A percentile compares a stretch with the other conserved stretches of the same genome.
Conservation (phyloP, 2,329 filamentous ascomycete species). For the Emergomyces pasteurianus region DNA sequence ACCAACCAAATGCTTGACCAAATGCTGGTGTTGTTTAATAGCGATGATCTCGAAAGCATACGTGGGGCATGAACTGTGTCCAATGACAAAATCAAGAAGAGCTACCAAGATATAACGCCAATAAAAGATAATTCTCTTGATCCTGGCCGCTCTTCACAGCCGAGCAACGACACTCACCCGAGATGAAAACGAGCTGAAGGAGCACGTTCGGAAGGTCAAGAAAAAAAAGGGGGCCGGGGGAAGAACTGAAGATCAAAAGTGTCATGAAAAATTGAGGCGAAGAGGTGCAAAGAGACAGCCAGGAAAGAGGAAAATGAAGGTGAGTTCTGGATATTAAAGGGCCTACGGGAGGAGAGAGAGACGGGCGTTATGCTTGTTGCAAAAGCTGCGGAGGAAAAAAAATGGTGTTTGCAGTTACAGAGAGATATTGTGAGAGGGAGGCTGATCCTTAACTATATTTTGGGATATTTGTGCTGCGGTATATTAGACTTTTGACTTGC, state of each 20-base stretch:
- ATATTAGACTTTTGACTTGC: background rate
- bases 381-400: constrained; percentile 47
- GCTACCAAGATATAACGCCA: constrained; percentile 9
- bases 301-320: constrained; percentile 29
- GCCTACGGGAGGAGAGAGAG: constrained; percentile 40
- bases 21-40: no score
- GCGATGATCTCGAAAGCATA: no score
- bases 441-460: background rate
- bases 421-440: background rate
- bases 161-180: constrained; percentile 19
- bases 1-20: no score
- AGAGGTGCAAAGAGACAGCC: constrained; percentile 25
- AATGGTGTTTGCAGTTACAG: constrained; percentile 22
- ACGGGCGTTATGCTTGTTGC: constrained; percentile 40
- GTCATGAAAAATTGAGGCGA: constrained; percentile 27
- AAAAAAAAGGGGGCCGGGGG: no score
- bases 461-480: background rate
- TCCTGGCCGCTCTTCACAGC: constrained; percentile 14
- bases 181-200: constrained; percentile 25
- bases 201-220: constrained; percentile 30
- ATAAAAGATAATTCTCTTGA: constrained; percentile 17
- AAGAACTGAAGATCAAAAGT: constrained; percentile 31
- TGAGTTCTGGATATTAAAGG: constrained; percentile 35
- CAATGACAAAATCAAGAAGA: background rate
- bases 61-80: no score